Evolutionary conservation across 768 basidiomycete genomes (phyloP).

Genomic region (Leccinum subtestaceum): DNA sequence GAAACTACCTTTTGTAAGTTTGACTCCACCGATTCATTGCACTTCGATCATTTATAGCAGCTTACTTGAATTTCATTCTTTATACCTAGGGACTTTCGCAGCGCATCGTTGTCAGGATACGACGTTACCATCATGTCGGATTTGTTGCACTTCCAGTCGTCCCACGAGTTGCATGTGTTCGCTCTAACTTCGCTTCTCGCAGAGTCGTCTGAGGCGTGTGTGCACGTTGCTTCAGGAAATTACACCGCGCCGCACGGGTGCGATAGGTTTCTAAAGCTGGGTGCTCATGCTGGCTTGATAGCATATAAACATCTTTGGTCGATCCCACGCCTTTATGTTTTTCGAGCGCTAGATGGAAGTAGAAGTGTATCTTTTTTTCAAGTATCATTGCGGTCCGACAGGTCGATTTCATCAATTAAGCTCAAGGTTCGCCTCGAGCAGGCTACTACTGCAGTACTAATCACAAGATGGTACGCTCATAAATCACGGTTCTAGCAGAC

Average conservation of each 20-base stretch:
- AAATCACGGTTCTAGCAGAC: not conserved
- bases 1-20: constrained; percentile 50
- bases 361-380: not conserved
- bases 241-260: constrained; percentile 57
- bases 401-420: not conserved
- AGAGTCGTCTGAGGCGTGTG: constrained; percentile 37
- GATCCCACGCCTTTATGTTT: constrained; percentile 2
- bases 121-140: constrained; percentile 69
- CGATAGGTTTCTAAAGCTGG: constrained; percentile 44
- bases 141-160: constrained; percentile 64
- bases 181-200: constrained; percentile 51
- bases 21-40: not conserved
- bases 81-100: constrained; percentile 16
- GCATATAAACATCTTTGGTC: not conserved
- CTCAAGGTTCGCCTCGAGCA: constrained; percentile 1
- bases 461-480: not conserved
- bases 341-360: not conserved
- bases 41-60: not conserved
- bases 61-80: not conserved
- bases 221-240: constrained; percentile 62
- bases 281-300: not conserved
- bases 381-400: not conserved
- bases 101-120: constrained; percentile 34
- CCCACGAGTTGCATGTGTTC: constrained; percentile 53
- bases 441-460: not conserved